Evolutionary conservation across 768 basidiomycete genomes (phyloP).

Genomic region (Tylopilus felleus): DNA sequence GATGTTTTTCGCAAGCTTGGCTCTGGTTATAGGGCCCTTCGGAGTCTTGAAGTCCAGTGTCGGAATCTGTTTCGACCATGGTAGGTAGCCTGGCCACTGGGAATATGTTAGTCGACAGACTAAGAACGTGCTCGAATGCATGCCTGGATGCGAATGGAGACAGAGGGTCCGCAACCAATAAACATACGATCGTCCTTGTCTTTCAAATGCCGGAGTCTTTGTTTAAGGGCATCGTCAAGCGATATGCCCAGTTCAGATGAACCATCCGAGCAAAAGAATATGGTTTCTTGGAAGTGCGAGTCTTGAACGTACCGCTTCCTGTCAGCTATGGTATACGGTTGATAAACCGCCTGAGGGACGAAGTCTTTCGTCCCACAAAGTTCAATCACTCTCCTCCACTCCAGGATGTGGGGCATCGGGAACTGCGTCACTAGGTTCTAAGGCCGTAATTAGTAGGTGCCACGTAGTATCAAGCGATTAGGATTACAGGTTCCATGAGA

Average conservation of each 20-base stretch:
- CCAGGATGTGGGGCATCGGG: conserved; percentile 23
- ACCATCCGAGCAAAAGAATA: conserved; percentile 55
- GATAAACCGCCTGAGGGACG: conserved; percentile 69
- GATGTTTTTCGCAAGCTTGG: conserved; percentile 78
- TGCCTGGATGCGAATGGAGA: conserved; percentile 76
- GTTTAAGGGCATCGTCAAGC: conserved; percentile 61
- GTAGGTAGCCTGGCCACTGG: conserved; percentile 80
- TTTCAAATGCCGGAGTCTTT: conserved; percentile 50
- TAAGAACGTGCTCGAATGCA: conserved; percentile 15
- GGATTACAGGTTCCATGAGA: conserved; percentile 13
- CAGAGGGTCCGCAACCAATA: conserved; percentile 69
- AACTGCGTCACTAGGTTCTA: conserved; percentile 16
- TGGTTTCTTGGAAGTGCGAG: conserved; percentile 57
- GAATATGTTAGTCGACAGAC: neutral
- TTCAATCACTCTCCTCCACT: conserved; percentile 23
- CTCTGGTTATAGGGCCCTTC: conserved; percentile 70
- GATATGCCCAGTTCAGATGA: conserved; percentile 59
- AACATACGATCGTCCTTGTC: conserved; percentile 67
- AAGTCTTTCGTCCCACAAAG: conserved; percentile 42
- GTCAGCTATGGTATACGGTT: conserved; percentile 75
- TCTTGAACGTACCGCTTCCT: conserved; percentile 73
- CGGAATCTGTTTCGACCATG: conserved; percentile 80
- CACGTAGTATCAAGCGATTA: neutral
- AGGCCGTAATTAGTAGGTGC: neutral
- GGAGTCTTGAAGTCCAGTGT: conserved; percentile 79